Evolutionary conservation across 2,329 filamentous ascomycete genomes (phyloP).

Genomic region (Laburnicola sp.): DNA sequence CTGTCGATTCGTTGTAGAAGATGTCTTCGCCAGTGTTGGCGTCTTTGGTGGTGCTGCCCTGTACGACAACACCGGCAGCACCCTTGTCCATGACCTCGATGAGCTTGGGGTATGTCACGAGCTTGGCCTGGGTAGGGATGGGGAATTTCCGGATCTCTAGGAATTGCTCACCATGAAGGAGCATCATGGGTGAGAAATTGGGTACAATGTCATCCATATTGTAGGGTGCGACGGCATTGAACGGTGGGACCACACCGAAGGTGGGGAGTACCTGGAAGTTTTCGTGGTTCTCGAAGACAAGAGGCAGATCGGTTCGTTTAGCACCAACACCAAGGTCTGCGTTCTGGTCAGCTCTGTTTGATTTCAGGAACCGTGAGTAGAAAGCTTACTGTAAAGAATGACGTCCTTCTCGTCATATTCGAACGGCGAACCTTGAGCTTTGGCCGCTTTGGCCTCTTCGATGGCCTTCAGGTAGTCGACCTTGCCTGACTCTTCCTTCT

Average conservation of each 20-base stretch:
- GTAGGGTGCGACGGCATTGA: constrained; percentile 80
- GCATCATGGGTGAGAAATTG: constrained; percentile 98
- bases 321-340: constrained; percentile 82
- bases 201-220: constrained; percentile 80
- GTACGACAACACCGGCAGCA: constrained; percentile 79
- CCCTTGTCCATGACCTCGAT: constrained; percentile 98
- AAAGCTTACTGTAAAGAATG: constrained; percentile 75
- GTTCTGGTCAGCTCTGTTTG: constrained; percentile 22
- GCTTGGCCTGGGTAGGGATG: constrained; percentile 79
- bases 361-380: background rate
- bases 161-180: constrained; percentile 97
- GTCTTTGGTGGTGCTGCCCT: constrained; percentile 79
- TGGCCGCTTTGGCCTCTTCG: constrained; percentile 70
- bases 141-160: constrained; percentile 92
- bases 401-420: constrained; percentile 82
- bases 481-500: constrained; percentile 57
- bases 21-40: constrained; percentile 83
- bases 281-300: constrained; percentile 88
- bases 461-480: constrained; percentile 75
- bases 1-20: constrained; percentile 95
- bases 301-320: constrained; percentile 82
- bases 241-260: constrained; percentile 95
- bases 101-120: constrained; percentile 75
- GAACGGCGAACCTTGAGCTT: constrained; percentile 75
- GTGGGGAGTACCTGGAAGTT: constrained; percentile 93